Evolutionary conservation across 805 yeast genomes (phyloP), one percentile per base, ranked within the genome.

Genomic region (Ogataea ramenticola): DNA sequence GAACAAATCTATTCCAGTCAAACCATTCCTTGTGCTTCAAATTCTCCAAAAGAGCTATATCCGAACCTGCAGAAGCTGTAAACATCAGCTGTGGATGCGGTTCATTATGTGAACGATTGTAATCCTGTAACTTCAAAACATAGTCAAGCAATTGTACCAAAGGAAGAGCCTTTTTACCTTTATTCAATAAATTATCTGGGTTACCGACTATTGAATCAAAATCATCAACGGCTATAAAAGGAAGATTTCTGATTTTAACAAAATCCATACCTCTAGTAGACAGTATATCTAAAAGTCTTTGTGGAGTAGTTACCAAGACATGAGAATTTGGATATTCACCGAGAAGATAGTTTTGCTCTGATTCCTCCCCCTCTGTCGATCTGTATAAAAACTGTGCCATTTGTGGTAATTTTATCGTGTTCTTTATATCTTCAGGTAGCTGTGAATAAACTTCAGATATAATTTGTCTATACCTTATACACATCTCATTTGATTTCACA

Each of bases 11-110:
- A 21, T 49, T 46, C 66, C 65, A 61, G 43, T 61, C 62, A 40
- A 62, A 48, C 76, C 83, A 77, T 14, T 86, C 82, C 46, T 67
- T 72, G 2, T 58, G 57, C 50, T 71, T 79, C 38, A 84, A 62
- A 40, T 76, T 75, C 7, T 65, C 60, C 43, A 80, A 68, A 54
- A 84, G 68, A 2, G 59, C 54, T 6, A 62, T 67, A n/a, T 85
- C 67, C 45, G 54, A 40, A 7, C 51, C 39, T 1, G 57, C 44
- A 8, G 58, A 52, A 10, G 56, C 53, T 3, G 57, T 58, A n/a
- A 62, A 45, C 11, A 56, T 42, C 1, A 62, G 27, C 42, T 61
- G 65, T 0, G 66, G 62, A 40, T 60, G 65, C 12, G 63, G 56
- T 27, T 56, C 61, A 36, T 56, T 57, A 40, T 61, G 65, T 1